Evolutionary conservation across 805 yeast genomes (phyloP).

Genomic region (Wickerhamomyces bisporus): DNA sequence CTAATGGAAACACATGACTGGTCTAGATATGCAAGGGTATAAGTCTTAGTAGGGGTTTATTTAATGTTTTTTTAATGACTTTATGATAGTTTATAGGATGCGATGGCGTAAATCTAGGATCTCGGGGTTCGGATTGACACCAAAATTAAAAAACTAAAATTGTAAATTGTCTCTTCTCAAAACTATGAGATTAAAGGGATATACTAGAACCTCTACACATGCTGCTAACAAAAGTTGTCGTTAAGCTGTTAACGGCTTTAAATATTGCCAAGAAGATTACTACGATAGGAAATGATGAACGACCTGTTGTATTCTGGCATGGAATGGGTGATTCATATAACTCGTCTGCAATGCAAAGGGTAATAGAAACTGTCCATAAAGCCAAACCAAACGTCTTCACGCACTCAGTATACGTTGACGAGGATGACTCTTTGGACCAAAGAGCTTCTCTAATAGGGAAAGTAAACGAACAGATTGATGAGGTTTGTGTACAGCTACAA

Average conservation of each 20-base stretch:
- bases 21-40: too few species aligned
- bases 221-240: conserved; percentile 14
- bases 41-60: too few species aligned
- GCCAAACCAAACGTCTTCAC: conserved; percentile 46
- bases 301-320: conserved; percentile 74
- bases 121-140: too few species aligned
- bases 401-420: conserved; percentile 48
- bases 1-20: too few species aligned
- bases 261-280: conserved; percentile 16
- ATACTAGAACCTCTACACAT: too few species aligned
- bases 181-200: too few species aligned
- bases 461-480: conserved; percentile 46
- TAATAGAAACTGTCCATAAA: conserved; percentile 35
- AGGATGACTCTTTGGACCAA: conserved; percentile 47
- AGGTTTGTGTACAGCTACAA: conserved; percentile 51
- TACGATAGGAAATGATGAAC: conserved; percentile 7
- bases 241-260: conserved; percentile 15
- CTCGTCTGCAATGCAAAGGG: conserved; percentile 51
- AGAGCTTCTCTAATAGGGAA: conserved; percentile 54
- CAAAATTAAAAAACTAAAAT: too few species aligned
- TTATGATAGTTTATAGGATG: too few species aligned
- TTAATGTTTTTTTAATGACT: too few species aligned
- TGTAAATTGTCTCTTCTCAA: too few species aligned
- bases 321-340: conserved; percentile 77
- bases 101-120: too few species aligned